Conservation (phyloP, 176 grass and related monocot genomes). For the Cenchrus americanus region DNA sequence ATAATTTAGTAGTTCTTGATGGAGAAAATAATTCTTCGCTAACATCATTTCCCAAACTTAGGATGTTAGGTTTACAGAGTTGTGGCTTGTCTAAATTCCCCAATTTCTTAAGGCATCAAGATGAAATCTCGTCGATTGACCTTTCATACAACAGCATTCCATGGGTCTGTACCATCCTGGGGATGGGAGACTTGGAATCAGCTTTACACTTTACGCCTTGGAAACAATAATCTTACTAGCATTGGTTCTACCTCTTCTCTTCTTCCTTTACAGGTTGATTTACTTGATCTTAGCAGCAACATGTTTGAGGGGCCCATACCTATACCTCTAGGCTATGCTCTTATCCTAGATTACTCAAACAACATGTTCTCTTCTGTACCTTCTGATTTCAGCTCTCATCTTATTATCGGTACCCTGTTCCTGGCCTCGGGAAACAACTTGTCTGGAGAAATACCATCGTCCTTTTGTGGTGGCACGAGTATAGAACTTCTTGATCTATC, state of each 20-base stretch:
- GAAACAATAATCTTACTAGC: constrained; percentile 46
- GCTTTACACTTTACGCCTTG: neutral
- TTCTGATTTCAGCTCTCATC: constrained; percentile 25
- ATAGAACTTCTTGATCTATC: too few species aligned
- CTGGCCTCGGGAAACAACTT: constrained; percentile 30
- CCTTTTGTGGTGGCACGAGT: constrained; percentile 19
- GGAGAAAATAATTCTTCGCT: constrained; percentile 26
- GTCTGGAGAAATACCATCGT: neutral
- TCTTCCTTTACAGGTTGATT: neutral
- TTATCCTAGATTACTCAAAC: constrained; percentile 2
- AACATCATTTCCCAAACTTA: constrained; percentile 33
- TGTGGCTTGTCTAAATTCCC: constrained; percentile 56
- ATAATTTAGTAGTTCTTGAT: constrained; percentile 46
- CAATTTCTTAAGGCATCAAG: constrained; percentile 33
- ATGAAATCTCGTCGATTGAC: constrained; percentile 38
- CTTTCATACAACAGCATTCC: constrained; percentile 71
- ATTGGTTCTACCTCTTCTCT: constrained; percentile 18
- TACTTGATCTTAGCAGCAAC: constrained; percentile 28
- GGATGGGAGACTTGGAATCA: constrained; percentile 24
- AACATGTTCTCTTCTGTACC: constrained; percentile 30
- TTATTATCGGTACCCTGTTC: neutral
- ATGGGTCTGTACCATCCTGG: constrained; percentile 51
- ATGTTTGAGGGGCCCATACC: constrained; percentile 27
- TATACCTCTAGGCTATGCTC: neutral
- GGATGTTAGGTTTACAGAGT: constrained; percentile 24